Percentiles rank a stretch among this genome's conserved stretches.
These are phyloP conservation scores for Alternaria sp. DNA, from an alignment of 2,329 filamentous ascomycete genomes.

Conservation along the genomic window DNA sequence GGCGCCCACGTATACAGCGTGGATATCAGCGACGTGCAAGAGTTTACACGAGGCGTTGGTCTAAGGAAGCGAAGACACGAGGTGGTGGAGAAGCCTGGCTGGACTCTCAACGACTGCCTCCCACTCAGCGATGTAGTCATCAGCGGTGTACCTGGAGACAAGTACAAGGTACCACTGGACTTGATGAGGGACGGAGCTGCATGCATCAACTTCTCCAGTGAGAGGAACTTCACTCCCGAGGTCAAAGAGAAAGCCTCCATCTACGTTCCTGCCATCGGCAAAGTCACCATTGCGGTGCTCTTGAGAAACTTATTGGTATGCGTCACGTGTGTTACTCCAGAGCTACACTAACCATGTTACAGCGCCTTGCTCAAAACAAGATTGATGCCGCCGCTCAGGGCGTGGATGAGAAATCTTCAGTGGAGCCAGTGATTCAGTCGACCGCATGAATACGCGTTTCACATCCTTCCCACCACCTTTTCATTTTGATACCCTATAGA, in stretches of 20 bases:
- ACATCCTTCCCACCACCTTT: background rate
- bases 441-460: constrained; percentile 9
- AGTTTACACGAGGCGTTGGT: constrained; percentile 89
- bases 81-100: constrained; percentile 81
- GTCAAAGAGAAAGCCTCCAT: constrained; percentile 97
- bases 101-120: constrained; percentile 80
- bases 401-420: constrained; percentile 27
- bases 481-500: constrained; percentile 42
- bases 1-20: constrained; percentile 95
- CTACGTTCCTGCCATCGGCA: constrained; percentile 95
- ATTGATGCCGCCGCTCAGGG: constrained; percentile 45
- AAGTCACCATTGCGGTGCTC: constrained; percentile 93
- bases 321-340: constrained; percentile 28
- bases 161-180: constrained; percentile 87
- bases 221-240: constrained; percentile 88
- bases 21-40: constrained; percentile 88
- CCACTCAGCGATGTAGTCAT: constrained; percentile 94
- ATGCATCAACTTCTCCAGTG: constrained; percentile 98
- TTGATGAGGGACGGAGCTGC: constrained; percentile 88
- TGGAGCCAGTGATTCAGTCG: constrained; percentile 29
- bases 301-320: constrained; percentile 86
- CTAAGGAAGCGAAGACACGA: constrained; percentile 87
- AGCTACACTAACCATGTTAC: constrained; percentile 27
- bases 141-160: constrained; percentile 85
- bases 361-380: constrained; percentile 57